A percentile compares a stretch with the other conserved stretches of the same genome.
Conservation (phyloP, 108 stramenopile species). For the Cylindrotheca closterium region DNA sequence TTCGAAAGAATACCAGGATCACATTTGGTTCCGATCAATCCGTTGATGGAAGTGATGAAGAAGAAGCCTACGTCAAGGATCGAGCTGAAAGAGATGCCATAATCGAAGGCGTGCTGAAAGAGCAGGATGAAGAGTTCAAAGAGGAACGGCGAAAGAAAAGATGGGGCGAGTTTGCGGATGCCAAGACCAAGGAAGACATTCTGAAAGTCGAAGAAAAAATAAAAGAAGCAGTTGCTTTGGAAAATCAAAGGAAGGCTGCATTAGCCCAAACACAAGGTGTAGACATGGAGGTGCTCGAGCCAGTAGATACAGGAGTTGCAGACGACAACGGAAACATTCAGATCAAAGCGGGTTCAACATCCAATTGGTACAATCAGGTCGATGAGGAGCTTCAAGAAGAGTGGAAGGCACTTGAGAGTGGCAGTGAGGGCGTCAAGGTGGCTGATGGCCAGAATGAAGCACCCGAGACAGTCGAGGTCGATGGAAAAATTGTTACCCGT, state of each 20-base stretch:
- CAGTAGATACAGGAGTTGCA: slow-evolving; percentile 17
- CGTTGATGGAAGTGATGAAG: slow-evolving; percentile 17
- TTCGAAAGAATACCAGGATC: slow-evolving; percentile 16
- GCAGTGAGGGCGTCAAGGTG: slow-evolving; percentile 10
- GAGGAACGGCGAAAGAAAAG: slow-evolving; percentile 51
- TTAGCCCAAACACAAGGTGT: slow-evolving; percentile 54
- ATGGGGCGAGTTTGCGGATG: slow-evolving; percentile 71
- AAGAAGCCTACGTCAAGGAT: slow-evolving; percentile 4
- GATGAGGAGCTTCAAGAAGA: slow-evolving; percentile 65
- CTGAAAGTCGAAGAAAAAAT: slow-evolving; percentile 38
- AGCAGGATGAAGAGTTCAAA: slow-evolving; percentile 62
- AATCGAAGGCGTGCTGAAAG: slow-evolving; percentile 47
- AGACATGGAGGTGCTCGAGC: slow-evolving; percentile 55
- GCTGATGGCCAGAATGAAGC: slow-evolving; percentile 7
- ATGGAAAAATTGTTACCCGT: slow-evolving; percentile 55
- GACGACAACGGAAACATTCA: slow-evolving; percentile 36
- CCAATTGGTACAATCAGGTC: slow-evolving; percentile 60
- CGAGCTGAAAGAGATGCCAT: slow-evolving; percentile 14
- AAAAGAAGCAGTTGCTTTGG: slow-evolving; percentile 42
- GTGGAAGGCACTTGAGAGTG: slow-evolving; percentile 26
- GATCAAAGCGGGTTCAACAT: slow-evolving; percentile 19
- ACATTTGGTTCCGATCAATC: slow-evolving; percentile 21
- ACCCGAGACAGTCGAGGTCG: slow-evolving; percentile 25
- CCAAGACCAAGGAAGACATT: slow-evolving; percentile 59
- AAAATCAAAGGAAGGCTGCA: slow-evolving; percentile 49